Evolutionary conservation across 495 filamentous ascomycete genomes (phyloP), one percentile per base, ranked within the genome.

Genomic region (Entonaema liquescens): DNA sequence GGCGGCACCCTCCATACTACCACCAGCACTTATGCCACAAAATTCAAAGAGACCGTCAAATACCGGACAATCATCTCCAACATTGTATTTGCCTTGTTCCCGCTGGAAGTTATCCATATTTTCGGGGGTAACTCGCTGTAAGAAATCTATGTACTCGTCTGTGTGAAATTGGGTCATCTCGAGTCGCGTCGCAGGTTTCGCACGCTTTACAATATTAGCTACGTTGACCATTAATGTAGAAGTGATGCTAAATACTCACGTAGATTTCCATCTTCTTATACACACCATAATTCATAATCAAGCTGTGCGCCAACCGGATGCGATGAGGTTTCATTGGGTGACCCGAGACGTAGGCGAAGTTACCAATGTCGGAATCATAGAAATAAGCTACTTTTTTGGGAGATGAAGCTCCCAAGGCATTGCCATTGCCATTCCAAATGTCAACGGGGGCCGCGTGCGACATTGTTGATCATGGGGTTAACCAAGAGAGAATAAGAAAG

Each of bases 91-190:
- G 55, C 90, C 90, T 78, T 99, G 95, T 78, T 99, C 95, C 65
- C 95, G 92, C 55, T 90, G 87, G 72, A 91, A 98, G 21, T 86
- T 83, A 66, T 99, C 95, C 96, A 99, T 99, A 75, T 99, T 99
- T 78, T 98, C 95, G 5, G 95, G 96, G 0, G 95, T 98, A 23
- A 99, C 96, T 71, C 93, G 94, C 59, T 93, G 91, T 19, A 99
- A 83, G 79, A 99, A 99, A 61, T 99, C 96, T 74, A 99, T 94
- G 79, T 99, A 99, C 80, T 99, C 95, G 78, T 99, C 95, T 7
- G 95, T 98, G 79, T 99, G 95, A 77, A 98, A 99, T 78, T 98
- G 96, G 62, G 95, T 98, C 95, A 99, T 99, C 77, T 99, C 95
- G 70, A 91, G 91, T 64, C 92, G 93, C 28, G 93, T 95, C 15